phyloP scores from a whole-genome alignment of 345 rosid species.

The Rhodamnia rubescens region DNA sequence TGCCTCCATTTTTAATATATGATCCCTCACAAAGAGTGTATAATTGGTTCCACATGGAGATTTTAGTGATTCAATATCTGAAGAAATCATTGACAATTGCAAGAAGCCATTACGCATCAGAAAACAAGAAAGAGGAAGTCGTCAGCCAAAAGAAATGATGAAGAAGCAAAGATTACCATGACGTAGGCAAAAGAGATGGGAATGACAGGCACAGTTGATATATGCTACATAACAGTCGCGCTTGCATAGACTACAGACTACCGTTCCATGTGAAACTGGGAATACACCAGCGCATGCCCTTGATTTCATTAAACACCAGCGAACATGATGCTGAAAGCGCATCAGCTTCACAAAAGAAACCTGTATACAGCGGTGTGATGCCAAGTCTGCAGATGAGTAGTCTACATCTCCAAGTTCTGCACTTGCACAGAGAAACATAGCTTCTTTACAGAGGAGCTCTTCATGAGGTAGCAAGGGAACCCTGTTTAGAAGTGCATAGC shows the following conservation, averaged over 20 bases:
- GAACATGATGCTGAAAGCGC: constrained; percentile 70
- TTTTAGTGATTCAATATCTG: constrained; percentile 55
- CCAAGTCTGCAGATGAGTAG: constrained; percentile 40
- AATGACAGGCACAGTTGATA: constrained; percentile 55
- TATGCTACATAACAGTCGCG: constrained; percentile 86
- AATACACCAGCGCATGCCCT: constrained; percentile 41
- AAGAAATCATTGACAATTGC: not conserved
- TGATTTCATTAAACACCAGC: constrained; percentile 69
- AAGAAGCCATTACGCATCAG: not conserved
- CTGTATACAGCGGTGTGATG: constrained; percentile 44
- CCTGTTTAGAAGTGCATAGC: constrained; percentile 87
- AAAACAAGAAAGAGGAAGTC: not conserved
- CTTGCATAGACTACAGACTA: constrained; percentile 83
- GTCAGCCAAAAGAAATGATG: not conserved
- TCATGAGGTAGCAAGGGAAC: constrained; percentile 95
- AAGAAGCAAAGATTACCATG: constrained; percentile 46
- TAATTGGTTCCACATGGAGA: constrained; percentile 59
- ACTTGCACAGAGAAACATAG: constrained; percentile 55
- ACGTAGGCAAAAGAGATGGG: constrained; percentile 70
- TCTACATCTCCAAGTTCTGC: constrained; percentile 48
- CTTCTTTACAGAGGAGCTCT: constrained; percentile 93
- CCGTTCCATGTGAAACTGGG: constrained; percentile 47
- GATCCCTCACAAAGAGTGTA: constrained; percentile 68
- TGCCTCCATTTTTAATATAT: constrained; percentile 62
- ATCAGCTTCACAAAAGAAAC: constrained; percentile 70